Conservation (phyloP, 805 yeast species). For the Wickerhamiella musiphila region DNA sequence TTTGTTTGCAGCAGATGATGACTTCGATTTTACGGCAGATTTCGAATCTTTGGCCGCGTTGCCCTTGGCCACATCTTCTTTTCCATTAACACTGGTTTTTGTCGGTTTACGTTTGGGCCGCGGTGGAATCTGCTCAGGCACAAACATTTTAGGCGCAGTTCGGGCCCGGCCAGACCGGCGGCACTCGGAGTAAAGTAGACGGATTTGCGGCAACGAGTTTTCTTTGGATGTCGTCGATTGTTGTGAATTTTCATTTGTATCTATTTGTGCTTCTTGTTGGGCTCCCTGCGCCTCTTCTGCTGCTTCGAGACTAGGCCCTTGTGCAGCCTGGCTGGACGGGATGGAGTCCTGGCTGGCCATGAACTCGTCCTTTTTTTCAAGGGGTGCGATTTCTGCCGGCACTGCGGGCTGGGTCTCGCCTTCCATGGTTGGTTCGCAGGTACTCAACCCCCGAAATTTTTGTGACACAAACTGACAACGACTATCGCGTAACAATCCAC, state of each 20-base stretch:
- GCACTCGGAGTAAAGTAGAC: background rate
- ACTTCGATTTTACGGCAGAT: background rate
- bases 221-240: background rate
- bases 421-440: background rate
- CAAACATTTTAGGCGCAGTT: background rate
- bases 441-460: background rate
- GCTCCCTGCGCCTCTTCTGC: background rate
- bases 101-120: background rate
- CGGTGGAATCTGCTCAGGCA: slow-evolving; percentile 1
- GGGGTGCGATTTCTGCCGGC: background rate
- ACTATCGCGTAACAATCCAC: background rate
- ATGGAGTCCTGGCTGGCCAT: background rate
- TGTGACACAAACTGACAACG: background rate
- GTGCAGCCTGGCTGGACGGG: too few relatives aligned
- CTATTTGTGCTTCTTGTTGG: background rate
- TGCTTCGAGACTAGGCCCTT: background rate
- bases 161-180: slow-evolving; percentile 2
- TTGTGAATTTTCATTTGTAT: background rate
- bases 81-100: background rate
- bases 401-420: background rate
- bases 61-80: background rate
- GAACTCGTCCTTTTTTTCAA: background rate
- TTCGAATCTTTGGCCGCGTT: background rate
- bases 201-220: too few relatives aligned
- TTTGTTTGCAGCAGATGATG: background rate